phyloP scores from a whole-genome alignment of 2,329 filamentous ascomycete species.

The Botrytis pseudocinerea region DNA sequence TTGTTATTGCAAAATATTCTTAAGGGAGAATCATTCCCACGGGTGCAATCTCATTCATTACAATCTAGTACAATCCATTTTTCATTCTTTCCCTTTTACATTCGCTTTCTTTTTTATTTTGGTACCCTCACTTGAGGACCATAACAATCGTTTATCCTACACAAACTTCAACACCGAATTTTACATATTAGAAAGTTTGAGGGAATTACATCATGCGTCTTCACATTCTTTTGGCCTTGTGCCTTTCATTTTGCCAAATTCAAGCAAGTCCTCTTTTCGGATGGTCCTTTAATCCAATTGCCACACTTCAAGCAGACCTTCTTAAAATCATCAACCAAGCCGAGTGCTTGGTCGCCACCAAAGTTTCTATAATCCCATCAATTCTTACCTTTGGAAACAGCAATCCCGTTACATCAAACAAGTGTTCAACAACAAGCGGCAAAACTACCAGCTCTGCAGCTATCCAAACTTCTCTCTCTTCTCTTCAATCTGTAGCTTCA shows the following conservation, averaged over 20 bases:
- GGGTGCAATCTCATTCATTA: constrained; percentile 3
- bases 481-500: constrained; percentile 11
- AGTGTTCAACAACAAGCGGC: background rate
- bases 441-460: background rate
- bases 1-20: background rate
- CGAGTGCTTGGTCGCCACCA: constrained; percentile 4
- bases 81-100: background rate
- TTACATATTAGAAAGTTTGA: background rate
- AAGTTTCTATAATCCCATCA: constrained; percentile 1
- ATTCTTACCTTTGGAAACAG: background rate
- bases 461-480: background rate
- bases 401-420: background rate
- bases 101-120: background rate
- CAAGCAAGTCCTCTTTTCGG: background rate
- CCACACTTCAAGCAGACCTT: constrained; percentile 6
- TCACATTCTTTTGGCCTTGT: constrained; percentile 18
- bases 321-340: background rate
- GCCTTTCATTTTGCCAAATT: background rate
- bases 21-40: constrained; percentile 11
- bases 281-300: constrained; percentile 5
- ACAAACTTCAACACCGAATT: background rate
- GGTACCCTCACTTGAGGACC: constrained; percentile 10
- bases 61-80: background rate
- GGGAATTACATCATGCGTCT: background rate
- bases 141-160: background rate